These are phyloP conservation scores for Trichosporon inkin DNA, from an alignment of 1,284 basidiomycete species.

Conservation along the genomic window DNA sequence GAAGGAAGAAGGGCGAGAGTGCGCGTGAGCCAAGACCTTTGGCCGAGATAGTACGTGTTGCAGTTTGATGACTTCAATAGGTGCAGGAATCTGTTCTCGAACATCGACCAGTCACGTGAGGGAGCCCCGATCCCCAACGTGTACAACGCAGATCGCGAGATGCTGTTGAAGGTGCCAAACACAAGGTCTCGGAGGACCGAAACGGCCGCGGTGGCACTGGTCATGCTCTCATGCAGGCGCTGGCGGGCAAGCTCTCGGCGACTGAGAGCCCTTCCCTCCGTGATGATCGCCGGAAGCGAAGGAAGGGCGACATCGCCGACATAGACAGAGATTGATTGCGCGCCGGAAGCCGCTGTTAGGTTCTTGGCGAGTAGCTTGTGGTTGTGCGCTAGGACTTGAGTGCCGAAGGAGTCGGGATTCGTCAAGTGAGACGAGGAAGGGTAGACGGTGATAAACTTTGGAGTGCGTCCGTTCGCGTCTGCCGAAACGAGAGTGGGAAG, in stretches of 20 bases:
- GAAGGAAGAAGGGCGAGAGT: constrained; percentile 29
- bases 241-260: constrained; percentile 34
- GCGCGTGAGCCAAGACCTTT: constrained; percentile 33
- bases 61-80: constrained; percentile 29
- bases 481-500: constrained; percentile 43
- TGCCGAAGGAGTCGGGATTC: constrained; percentile 42
- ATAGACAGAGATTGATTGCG: constrained; percentile 38
- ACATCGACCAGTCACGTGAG: constrained; percentile 33
- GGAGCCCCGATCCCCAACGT: constrained; percentile 31
- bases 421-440: constrained; percentile 40
- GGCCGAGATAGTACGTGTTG: constrained; percentile 29
- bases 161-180: constrained; percentile 22
- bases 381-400: constrained; percentile 40
- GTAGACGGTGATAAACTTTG: constrained; percentile 43
- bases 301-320: constrained; percentile 41
- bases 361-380: constrained; percentile 42
- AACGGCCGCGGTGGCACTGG: constrained; percentile 26
- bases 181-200: constrained; percentile 36
- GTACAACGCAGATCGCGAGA: constrained; percentile 17
- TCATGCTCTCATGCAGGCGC: constrained; percentile 23
- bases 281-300: constrained; percentile 36
- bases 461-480: constrained; percentile 23
- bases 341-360: constrained; percentile 31
- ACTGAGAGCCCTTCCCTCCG: constrained; percentile 27
- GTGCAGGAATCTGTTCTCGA: constrained; percentile 34